Evolutionary conservation across 495 filamentous ascomycete species (phyloP), one percentile per base, ranked within the genome.

Genomic region (Penicillium nucicola): DNA sequence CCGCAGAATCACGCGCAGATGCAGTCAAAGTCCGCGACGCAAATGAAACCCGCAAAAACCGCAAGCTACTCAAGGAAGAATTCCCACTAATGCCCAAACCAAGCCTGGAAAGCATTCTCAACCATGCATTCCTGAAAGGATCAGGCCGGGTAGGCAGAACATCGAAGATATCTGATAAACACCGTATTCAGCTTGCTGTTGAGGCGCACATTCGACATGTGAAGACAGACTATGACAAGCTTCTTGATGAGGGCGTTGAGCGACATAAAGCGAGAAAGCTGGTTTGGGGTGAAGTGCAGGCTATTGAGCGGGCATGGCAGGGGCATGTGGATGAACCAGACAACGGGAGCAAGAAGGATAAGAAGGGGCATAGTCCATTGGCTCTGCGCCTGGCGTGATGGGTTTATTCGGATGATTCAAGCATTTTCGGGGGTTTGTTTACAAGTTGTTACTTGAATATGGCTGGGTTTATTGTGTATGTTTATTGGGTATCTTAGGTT

Each of bases 171-270:
- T 47, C 61, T 0, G 70, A 79, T 33, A 53, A 64, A 19, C 55
- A 60, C 2, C 78, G 73, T 50, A 71, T 69, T 2, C 39, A 50
- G 2, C 44, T 76, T 23, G 79, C 78, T 4, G 74, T 77, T 2
- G 72, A 78, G 42, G 79, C 79, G 14, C 72, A 81, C 63, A 68
- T 80, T 40, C 67, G 79, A 36, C 78, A 81, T 54, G 58, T 45
- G 1, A 69, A 75, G 52, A 80, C 77, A 0, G 52, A 60, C 4
- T 82, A 80, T 45, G 76, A 80, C 9, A 42, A 35, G 8, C 45
- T 78, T 14, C 60, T 81, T 12, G 52, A 58, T 4, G 43, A 48
- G 5, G 68, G 66, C 0, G 41, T 42, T 10, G 41, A 48, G 1
- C 60, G 68, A n/a, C 32, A 41, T 1, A 30, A 60, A 2, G 67